Evolutionary conservation across 768 basidiomycete species (phyloP), one percentile per base, ranked within the genome.

Genomic region (Punctularia strigosozonata): DNA sequence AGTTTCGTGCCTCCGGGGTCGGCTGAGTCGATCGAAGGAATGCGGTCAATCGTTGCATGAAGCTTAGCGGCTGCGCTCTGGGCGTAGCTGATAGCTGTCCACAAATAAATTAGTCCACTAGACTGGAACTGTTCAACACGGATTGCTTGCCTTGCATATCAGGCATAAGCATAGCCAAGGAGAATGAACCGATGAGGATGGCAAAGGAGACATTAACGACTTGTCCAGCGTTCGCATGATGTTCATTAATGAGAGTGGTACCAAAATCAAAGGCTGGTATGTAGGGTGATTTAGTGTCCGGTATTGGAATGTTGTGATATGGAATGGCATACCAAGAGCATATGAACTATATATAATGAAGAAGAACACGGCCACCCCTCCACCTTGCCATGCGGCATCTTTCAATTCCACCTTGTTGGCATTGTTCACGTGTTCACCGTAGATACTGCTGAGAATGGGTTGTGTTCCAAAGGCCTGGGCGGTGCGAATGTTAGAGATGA

Each of bases 381-480:
- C 58, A 22, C 82, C 80, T 24, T 77, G 65, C 57, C 65, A 69
- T n/a, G 73, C 43, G 1, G 83, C 72, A 30, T 74, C 66, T 53
- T 74, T 80, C 39, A 69, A 50, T 44, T 84, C 76, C 5, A 73
- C 63, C 3, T 43, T 43, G 25, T 65, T 63, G 5, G 84, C 73
- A 43, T 64, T 49, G 18, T 65, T 57, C 46, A 89, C 70, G 41
- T 73, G 69, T 2, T 32, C 45, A 50, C 87, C 72, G 55, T 94
- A 98, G 15, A 86, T 58, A 4, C 47, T 46, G 2, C 74, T 50
- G 32, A 98, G 65, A 24, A 66, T 68, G 4, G 53, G 61, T 58
- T 90, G 85, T 0, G 78, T 81, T 30, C 88, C 88, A 48, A 98
- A 98, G 0, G 92, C 91, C 43, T 94, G 86, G 3, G 86, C 77